Conservation (phyloP, 2,329 filamentous ascomycete genomes). For the Cyphellophora attinorum region DNA sequence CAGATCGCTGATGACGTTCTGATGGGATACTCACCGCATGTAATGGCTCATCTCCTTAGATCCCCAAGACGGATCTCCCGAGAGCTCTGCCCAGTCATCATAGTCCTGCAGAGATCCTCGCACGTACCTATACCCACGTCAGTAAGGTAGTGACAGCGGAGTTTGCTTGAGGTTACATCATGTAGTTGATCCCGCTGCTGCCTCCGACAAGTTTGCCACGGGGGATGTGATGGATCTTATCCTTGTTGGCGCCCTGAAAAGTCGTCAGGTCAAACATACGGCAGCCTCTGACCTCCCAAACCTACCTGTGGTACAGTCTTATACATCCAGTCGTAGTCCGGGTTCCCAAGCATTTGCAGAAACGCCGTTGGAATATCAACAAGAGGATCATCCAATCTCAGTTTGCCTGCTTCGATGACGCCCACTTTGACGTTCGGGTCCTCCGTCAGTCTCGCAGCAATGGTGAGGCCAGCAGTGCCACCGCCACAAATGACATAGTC, state of each 20-base stretch:
- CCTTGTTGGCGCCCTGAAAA: too few relatives aligned
- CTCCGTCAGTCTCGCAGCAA: slow-evolving; percentile 40
- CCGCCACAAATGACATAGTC: slow-evolving; percentile 40
- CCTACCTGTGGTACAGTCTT: slow-evolving; percentile 22
- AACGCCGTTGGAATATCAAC: slow-evolving; percentile 20
- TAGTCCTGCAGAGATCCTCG: slow-evolving; percentile 21
- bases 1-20: too few relatives aligned
- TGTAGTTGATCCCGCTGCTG: slow-evolving; percentile 24
- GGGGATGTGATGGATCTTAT: slow-evolving; percentile 19
- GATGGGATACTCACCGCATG: too few relatives aligned
- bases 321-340: slow-evolving; percentile 27
- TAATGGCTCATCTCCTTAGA: slow-evolving; percentile 20
- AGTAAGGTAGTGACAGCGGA: too few relatives aligned
- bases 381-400: slow-evolving; percentile 18
- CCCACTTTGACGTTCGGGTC: slow-evolving; percentile 28
- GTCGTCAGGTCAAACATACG: slow-evolving; percentile 9
- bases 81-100: slow-evolving; percentile 23
- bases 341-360: slow-evolving; percentile 19
- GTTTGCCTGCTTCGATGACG: slow-evolving; percentile 35
- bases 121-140: slow-evolving; percentile 9
- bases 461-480: slow-evolving; percentile 44
- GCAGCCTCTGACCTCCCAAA: slow-evolving; percentile 9
- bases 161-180: slow-evolving; percentile 13
- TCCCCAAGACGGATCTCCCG: slow-evolving; percentile 22
- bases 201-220: slow-evolving; percentile 24